These are phyloP conservation scores for Chytriomyces sp. DNA, from an alignment of 192 early-diverging fungal species.

Conservation along the genomic window DNA sequence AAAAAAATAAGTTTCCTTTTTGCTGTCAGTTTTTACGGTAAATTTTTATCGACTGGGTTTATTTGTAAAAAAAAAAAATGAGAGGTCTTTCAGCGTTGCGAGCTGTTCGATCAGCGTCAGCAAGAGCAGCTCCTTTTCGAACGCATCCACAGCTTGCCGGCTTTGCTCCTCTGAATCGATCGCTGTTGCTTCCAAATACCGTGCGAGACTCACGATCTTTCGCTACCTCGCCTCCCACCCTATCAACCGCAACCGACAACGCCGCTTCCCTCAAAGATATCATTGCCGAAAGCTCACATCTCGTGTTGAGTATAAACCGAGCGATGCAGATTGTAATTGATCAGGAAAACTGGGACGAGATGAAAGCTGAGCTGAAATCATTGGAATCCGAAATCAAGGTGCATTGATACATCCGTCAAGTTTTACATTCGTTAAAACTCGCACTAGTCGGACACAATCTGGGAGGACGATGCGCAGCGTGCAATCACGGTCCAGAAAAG, in stretches of 20 bases:
- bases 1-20: too few relatives aligned
- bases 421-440: background rate
- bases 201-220: background rate
- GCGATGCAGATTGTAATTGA: constrained; percentile 15
- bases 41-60: too few relatives aligned
- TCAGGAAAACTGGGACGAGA: constrained; percentile 36
- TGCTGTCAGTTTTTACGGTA: too few relatives aligned
- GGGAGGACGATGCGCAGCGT: constrained; percentile 44
- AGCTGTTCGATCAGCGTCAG: background rate
- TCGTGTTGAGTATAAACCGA: constrained; percentile 1
- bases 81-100: too few relatives aligned
- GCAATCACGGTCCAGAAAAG: constrained; percentile 48
- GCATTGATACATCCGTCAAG: background rate
- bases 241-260: background rate
- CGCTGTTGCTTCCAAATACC: background rate
- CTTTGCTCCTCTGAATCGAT: background rate
- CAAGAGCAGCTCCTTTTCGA: background rate
- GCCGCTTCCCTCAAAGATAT: constrained; percentile 3
- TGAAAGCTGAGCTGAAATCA: constrained; percentile 4
- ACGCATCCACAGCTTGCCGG: background rate
- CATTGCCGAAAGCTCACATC: background rate
- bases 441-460: constrained; percentile 36
- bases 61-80: too few relatives aligned
- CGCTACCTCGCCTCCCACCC: background rate
- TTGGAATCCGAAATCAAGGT: constrained; percentile 38